phyloP scores from a whole-genome alignment of 2,329 filamentous ascomycete genomes.

The Paracoccidioides brasiliensis region DNA sequence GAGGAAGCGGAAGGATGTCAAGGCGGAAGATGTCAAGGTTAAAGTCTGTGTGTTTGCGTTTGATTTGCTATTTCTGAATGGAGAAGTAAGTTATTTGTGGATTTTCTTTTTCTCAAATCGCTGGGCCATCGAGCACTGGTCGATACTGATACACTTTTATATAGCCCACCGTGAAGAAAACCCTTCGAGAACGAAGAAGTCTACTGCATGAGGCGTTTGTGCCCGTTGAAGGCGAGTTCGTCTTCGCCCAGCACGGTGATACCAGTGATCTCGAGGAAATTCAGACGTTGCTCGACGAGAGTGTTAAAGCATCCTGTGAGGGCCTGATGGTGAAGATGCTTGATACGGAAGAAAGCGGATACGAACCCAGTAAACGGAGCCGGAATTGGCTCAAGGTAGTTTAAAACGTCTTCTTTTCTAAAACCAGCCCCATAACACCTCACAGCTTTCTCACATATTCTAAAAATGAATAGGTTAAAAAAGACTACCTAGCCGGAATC shows the following conservation, averaged over 20 bases:
- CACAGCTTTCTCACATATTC: neutral
- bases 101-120: neutral
- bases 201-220: constrained; percentile 61
- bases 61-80: constrained; percentile 86
- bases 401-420: neutral
- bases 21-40: constrained; percentile 86
- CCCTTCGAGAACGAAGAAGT: constrained; percentile 69
- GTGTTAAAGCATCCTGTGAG: constrained; percentile 90
- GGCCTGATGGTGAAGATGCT: constrained; percentile 99
- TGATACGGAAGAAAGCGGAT: constrained; percentile 80
- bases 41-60: constrained; percentile 97
- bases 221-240: constrained; percentile 76
- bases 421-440: neutral
- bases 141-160: neutral
- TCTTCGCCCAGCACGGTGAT: constrained; percentile 76
- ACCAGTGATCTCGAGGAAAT: constrained; percentile 88
- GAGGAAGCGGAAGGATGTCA: constrained; percentile 92
- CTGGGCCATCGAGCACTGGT: constrained; percentile 5
- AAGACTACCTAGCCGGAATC: constrained; percentile 87
- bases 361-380: constrained; percentile 90
- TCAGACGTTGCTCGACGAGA: constrained; percentile 81
- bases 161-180: constrained; percentile 65
- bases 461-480: constrained; percentile 57
- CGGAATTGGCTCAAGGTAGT: constrained; percentile 92
- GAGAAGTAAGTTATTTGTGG: constrained; percentile 42